Conservation (phyloP, 495 filamentous ascomycete species). For the Penicillium daleae region DNA sequence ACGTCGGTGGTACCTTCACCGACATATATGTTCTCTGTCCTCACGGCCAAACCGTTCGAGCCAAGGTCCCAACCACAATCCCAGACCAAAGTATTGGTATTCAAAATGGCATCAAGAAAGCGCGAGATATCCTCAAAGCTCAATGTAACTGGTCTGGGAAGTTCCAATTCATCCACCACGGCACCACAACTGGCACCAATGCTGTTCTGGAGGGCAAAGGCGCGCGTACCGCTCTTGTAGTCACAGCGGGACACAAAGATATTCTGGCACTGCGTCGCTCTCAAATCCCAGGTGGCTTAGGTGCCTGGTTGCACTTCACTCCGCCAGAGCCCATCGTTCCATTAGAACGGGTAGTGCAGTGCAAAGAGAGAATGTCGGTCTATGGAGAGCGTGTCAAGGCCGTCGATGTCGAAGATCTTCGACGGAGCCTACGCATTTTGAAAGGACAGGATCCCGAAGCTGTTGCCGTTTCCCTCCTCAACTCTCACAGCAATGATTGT, state of each 20-base stretch:
- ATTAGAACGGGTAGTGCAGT: slow-evolving; percentile 52
- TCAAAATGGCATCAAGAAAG: slow-evolving; percentile 45
- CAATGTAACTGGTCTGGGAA: slow-evolving; percentile 30
- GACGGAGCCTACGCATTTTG: slow-evolving; percentile 34
- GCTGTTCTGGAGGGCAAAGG: slow-evolving; percentile 49
- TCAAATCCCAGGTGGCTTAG: slow-evolving; percentile 54
- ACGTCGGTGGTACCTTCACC: slow-evolving; percentile 55
- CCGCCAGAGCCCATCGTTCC: slow-evolving; percentile 55
- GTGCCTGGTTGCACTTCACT: slow-evolving; percentile 51
- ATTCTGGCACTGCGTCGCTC: slow-evolving; percentile 46
- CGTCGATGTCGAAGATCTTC: slow-evolving; percentile 45
- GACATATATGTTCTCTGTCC: slow-evolving; percentile 52
- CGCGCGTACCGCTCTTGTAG: slow-evolving; percentile 43
- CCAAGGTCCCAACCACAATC: slow-evolving; percentile 54
- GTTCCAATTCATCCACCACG: slow-evolving; percentile 46
- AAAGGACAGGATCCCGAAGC: slow-evolving; percentile 44
- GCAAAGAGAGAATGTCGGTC: slow-evolving; percentile 50
- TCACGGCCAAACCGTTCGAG: slow-evolving; percentile 41
- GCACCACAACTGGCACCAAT: slow-evolving; percentile 47
- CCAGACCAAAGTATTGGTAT: slow-evolving; percentile 54
- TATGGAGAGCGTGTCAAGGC: slow-evolving; percentile 43
- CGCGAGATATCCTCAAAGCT: slow-evolving; percentile 33
- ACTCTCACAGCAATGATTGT: slow-evolving; percentile 48
- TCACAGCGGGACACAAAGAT: slow-evolving; percentile 48
- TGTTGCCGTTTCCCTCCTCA: slow-evolving; percentile 52